A percentile compares a stretch with the other conserved stretches of the same genome.
Conservation (phyloP, 495 filamentous ascomycete genomes). For the Recurvomyces mirabilis region DNA sequence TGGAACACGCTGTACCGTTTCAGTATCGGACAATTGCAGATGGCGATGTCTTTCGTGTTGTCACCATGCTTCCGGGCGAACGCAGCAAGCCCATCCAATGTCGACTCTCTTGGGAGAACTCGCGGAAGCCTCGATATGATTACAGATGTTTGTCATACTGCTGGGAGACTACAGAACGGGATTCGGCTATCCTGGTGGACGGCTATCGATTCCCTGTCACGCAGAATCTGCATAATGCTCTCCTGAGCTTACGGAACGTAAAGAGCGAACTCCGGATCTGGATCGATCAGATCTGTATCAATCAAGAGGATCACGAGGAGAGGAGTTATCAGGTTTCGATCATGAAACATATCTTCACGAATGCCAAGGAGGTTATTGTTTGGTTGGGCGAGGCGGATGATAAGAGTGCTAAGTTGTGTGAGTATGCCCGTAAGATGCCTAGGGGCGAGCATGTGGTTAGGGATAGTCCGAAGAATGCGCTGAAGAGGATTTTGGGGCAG, state of each 20-base stretch:
- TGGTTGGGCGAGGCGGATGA: slow-evolving; percentile 15
- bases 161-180: slow-evolving; percentile 10
- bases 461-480: neutral
- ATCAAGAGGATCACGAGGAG: slow-evolving; percentile 23
- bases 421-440: slow-evolving; percentile 11
- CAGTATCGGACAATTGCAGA: slow-evolving; percentile 10
- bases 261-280: slow-evolving; percentile 14
- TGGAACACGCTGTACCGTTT: slow-evolving; percentile 5
- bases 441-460: slow-evolving; percentile 4
- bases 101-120: slow-evolving; percentile 2
- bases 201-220: slow-evolving; percentile 12
- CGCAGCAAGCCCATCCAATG: slow-evolving; percentile 2
- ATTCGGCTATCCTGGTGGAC: slow-evolving; percentile 7
- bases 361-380: slow-evolving; percentile 10
- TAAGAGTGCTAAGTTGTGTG: slow-evolving; percentile 10
- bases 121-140: neutral
- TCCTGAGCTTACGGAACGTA: slow-evolving; percentile 6
- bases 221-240: slow-evolving; percentile 4
- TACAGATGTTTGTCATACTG: slow-evolving; percentile 15
- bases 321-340: slow-evolving; percentile 19
- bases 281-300: slow-evolving; percentile 27
- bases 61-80: slow-evolving; percentile 2
- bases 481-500: slow-evolving; percentile 8
- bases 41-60: slow-evolving; percentile 11
- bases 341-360: slow-evolving; percentile 23